Evolutionary conservation across 1,284 basidiomycete species (phyloP).

Genomic region (Takashimella koratensis): DNA sequence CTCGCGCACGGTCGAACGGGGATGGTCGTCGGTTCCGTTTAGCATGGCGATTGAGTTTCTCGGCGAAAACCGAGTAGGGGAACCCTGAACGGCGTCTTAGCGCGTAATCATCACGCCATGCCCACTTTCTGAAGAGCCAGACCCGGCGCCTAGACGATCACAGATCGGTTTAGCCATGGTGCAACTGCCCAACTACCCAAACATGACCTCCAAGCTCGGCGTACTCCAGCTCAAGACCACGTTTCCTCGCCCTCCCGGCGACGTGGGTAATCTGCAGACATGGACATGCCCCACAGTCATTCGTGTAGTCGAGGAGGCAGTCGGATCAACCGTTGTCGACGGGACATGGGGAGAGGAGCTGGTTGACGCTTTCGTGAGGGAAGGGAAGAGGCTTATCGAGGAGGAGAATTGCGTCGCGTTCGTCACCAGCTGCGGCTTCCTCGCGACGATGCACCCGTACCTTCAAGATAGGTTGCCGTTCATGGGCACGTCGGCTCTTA

Average conservation of each 20-base stretch:
- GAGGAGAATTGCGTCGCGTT: constrained; percentile 26
- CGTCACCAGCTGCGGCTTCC: constrained; percentile 26
- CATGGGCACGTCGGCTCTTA: constrained; percentile 23
- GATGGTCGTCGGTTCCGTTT: too few relatives aligned
- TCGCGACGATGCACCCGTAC: constrained; percentile 33
- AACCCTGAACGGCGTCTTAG: too few relatives aligned
- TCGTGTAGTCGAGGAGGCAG: constrained; percentile 23
- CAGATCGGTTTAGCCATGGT: too few relatives aligned
- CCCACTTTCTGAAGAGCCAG: too few relatives aligned
- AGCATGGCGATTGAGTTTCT: too few relatives aligned
- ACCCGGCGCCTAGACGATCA: too few relatives aligned
- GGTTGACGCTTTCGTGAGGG: constrained; percentile 25
- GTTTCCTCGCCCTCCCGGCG: constrained; percentile 26
- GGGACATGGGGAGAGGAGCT: constrained; percentile 20
- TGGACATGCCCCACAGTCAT: constrained; percentile 25
- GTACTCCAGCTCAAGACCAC: constrained; percentile 27
- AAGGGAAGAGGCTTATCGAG: constrained; percentile 18
- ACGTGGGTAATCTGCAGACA: constrained; percentile 18
- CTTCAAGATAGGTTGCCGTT: constrained; percentile 19
- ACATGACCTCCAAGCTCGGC: constrained; percentile 19
- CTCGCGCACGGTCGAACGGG: too few relatives aligned
- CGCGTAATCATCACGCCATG: too few relatives aligned
- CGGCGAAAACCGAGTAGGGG: too few relatives aligned
- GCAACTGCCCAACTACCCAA: too few relatives aligned
- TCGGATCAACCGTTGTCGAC: constrained; percentile 9